Evolutionary conservation across 2,329 filamentous ascomycete species (phyloP), one percentile per base, ranked within the genome.

Genomic region (Herpomyces periplanetae): DNA sequence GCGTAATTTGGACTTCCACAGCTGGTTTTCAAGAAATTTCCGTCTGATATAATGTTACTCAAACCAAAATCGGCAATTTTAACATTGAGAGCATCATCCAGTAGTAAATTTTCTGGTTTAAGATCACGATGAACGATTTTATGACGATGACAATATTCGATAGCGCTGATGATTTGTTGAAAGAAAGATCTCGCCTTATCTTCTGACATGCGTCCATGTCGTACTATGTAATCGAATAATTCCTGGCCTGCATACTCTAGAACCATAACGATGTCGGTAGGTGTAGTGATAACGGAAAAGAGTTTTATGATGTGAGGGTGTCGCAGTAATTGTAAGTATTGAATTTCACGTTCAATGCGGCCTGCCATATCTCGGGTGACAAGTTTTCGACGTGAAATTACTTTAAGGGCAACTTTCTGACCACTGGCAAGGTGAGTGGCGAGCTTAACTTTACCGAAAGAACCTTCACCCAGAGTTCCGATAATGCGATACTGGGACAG

Each of bases 11-110:
- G 80, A 34, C 75, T 91, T 20, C 80, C 80, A 32, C 80, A 96
- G 36, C 73, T 91, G 1, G 80, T 96, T 44, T 88, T 91, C 31
- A 96, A 53, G 35, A 96, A 96, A 37, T 96, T 96, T 11, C 80
- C 80, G 35, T 96, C 80, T 0, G 80, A 91, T 80, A 96, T 96
- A 42, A 96, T 96, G 36, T 96, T 96, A 45, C 75, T 91, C 22
- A 96, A 48, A 22, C 80, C 80, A 30, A 96, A 96, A 41, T 96
- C 80, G 31, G 80, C 80, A 42, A 96, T 96, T 45, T 96, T 96
- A 41, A 96, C 75, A 32, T 96, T 88, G 34, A 87, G 61, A 23
- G 84, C 62, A 27, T 84, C 68, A 40, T 96, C 80, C 19, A 96
- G 57, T 16, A 96, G 52, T 18, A 96, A 44, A 35, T 96, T 96